A percentile compares a stretch with the other conserved stretches of the same genome.
Conservation (phyloP, 352 stramenopile species). For the Blastocystis sp. region DNA sequence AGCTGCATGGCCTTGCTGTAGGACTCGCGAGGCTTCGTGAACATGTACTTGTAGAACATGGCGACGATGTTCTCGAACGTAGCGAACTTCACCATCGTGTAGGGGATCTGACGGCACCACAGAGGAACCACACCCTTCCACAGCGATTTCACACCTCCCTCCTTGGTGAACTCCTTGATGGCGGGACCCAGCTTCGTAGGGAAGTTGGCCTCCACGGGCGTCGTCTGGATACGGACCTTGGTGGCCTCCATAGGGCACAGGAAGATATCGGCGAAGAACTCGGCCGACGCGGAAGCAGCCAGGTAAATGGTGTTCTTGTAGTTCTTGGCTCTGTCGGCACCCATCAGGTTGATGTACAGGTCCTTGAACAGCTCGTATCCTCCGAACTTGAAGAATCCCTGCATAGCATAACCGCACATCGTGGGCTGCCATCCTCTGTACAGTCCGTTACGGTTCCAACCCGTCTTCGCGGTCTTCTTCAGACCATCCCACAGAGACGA, state of each 20-base stretch:
- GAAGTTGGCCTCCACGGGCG: slow-evolving; percentile 70
- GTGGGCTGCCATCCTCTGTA: slow-evolving; percentile 79
- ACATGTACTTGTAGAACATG: slow-evolving; percentile 63
- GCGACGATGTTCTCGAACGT: slow-evolving; percentile 74
- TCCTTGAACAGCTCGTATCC: slow-evolving; percentile 90
- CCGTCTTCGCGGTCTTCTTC: slow-evolving; percentile 63
- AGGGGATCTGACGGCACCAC: slow-evolving; percentile 80
- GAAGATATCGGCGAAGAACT: slow-evolving; percentile 82
- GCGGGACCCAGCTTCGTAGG: slow-evolving; percentile 74
- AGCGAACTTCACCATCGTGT: slow-evolving; percentile 99
- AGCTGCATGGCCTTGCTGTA: slow-evolving; percentile 85
- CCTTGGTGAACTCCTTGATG: slow-evolving; percentile 72
- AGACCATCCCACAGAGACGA: slow-evolving; percentile 69
- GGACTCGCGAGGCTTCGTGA: slow-evolving; percentile 74
- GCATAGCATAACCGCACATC: slow-evolving; percentile 75
- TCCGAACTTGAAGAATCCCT: slow-evolving; percentile 79
- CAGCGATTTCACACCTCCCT: slow-evolving; percentile 60
- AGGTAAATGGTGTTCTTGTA: slow-evolving; percentile 80
- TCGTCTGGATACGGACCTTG: slow-evolving; percentile 84
- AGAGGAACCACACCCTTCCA: slow-evolving; percentile 70
- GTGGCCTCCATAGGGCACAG: slow-evolving; percentile 85
- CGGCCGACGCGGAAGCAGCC: slow-evolving; percentile 75
- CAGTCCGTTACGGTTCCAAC: slow-evolving; percentile 50
- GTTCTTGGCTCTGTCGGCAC: slow-evolving; percentile 79
- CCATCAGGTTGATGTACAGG: slow-evolving; percentile 76